Base-by-base conservation (phyloP, 495 filamentous ascomycete species). In the Lophiotrema nucula region DNA sequence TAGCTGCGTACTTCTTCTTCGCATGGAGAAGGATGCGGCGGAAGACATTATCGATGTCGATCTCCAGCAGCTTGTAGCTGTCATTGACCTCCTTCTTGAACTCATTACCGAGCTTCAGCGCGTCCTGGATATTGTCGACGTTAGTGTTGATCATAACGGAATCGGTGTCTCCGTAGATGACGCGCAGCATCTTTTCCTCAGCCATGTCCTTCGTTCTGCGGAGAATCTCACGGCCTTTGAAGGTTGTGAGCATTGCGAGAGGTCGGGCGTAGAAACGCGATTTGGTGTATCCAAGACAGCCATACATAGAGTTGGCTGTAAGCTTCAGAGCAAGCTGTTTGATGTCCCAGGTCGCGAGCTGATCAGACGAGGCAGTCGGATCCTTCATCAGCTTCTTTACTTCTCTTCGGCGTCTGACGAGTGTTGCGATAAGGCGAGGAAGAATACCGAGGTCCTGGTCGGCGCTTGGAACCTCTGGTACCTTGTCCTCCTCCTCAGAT, bases 71-170 rank as follows among this genome's bases (percentile, higher is more conserved):
- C 63, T 79, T 86, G 72, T 97, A 97, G 38, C 84, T 83, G 50
- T 95, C 88, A 66, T 98, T 98, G 72, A 98, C 87, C 13, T 80
- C 76, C 58, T 77, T 79, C 73, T 88, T 89, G 72, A 90, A 88
- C 45, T 89, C 86, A 52, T 83, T 83, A 35, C 95, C 95, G 47
- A 97, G 83, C 66, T 90, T 90, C 28, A 97, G 71, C 15, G 93
- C 92, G 62, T 96, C 92, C 25, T 87, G 85, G 25, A 97, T 88
- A 52, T 88, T 96, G 68, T 96, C 89, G 46, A 89, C 89, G 70
- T 96, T 96, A 44, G 93, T 96, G 66, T 98, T 97, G 73, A 98
- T 96, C 93, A 98, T 98, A 73, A 98, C 93, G 21, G 93, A 98
- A 70, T 98, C 93, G 21, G 93, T 98, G 74, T 98, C 93, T 73